These are phyloP conservation scores for Yamadazyma endophytica DNA, from an alignment of 805 yeast species.

Conservation along the genomic window DNA sequence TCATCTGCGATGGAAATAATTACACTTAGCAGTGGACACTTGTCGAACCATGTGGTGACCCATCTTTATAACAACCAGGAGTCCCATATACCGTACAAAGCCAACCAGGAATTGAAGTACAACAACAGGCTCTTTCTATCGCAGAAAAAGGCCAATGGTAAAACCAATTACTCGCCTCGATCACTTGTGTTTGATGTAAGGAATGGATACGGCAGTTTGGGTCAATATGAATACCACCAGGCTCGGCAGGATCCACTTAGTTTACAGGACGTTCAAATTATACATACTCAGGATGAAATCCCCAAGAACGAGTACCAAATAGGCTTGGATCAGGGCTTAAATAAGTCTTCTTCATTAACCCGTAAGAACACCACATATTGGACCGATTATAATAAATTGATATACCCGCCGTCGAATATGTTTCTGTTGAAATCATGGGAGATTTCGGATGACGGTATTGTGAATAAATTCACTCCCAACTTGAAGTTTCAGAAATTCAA, in stretches of 20 bases:
- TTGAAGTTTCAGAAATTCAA: conserved; percentile 44
- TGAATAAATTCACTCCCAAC: conserved; percentile 25
- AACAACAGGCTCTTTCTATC: conserved; percentile 40
- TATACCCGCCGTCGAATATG: conserved; percentile 59
- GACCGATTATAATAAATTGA: conserved; percentile 74
- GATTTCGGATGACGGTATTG: conserved; percentile 16
- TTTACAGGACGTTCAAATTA: conserved; percentile 11
- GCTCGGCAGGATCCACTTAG: not conserved
- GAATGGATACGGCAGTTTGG: conserved; percentile 72
- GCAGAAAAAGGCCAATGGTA: conserved; percentile 17
- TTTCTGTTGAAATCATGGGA: conserved; percentile 59
- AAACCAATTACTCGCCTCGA: conserved; percentile 69
- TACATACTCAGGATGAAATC: conserved; percentile 33
- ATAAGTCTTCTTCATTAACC: conserved; percentile 26
- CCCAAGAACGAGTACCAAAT: conserved; percentile 58
- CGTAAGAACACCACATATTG: conserved; percentile 54
- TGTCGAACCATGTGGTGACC: conserved; percentile 69
- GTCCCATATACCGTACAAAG: conserved; percentile 52
- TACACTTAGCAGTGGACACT: conserved; percentile 43
- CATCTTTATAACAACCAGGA: conserved; percentile 84
- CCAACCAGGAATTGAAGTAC: conserved; percentile 43
- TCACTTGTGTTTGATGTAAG: conserved; percentile 75
- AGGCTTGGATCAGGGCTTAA: conserved; percentile 50
- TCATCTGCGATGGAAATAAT: conserved; percentile 5
- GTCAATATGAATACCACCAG: conserved; percentile 46